Conservation (phyloP, 1,284 basidiomycete species). For the Hemileia vastatrix region DNA sequence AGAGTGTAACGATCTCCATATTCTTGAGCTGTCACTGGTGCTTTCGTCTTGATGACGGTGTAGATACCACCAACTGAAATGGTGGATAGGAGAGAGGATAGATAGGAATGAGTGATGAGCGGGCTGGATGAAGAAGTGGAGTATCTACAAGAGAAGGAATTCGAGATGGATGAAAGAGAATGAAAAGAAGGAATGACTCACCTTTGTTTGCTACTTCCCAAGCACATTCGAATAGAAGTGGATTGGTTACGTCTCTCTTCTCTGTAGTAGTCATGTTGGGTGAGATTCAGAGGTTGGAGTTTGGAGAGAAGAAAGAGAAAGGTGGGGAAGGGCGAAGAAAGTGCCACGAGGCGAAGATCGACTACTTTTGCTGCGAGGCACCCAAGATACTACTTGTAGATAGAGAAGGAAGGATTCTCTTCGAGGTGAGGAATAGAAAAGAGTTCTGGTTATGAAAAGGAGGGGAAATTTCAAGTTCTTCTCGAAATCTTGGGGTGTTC, state of each 20-base stretch:
- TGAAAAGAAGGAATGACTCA: constrained; percentile 24
- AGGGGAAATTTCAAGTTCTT: too few species aligned
- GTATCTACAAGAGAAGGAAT: constrained; percentile 1
- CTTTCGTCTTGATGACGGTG: constrained; percentile 98
- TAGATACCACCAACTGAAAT: constrained; percentile 82
- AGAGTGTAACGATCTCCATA: constrained; percentile 69
- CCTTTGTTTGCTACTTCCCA: constrained; percentile 91
- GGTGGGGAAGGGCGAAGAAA: too few species aligned
- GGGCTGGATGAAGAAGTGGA: not conserved
- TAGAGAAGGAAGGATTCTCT: too few species aligned
- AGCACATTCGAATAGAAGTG: constrained; percentile 4
- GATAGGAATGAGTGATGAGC: constrained; percentile 4
- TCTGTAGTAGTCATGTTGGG: constrained; percentile 11
- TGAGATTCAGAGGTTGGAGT: too few species aligned
- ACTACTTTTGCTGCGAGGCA: too few species aligned
- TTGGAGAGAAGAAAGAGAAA: too few species aligned
- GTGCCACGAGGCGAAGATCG: too few species aligned
- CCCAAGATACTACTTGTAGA: too few species aligned
- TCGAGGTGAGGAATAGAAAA: too few species aligned
- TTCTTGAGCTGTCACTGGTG: constrained; percentile 88
- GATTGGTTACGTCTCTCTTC: constrained; percentile 6
- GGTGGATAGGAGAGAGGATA: not conserved
- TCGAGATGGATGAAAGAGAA: not conserved
- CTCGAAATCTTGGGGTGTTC: too few species aligned
- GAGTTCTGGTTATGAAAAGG: too few species aligned